A percentile compares a stretch with the other conserved stretches of the same genome.
These are phyloP conservation scores for Infundibulicybe gibba DNA, from an alignment of 768 basidiomycete species.

Conservation along the genomic window DNA sequence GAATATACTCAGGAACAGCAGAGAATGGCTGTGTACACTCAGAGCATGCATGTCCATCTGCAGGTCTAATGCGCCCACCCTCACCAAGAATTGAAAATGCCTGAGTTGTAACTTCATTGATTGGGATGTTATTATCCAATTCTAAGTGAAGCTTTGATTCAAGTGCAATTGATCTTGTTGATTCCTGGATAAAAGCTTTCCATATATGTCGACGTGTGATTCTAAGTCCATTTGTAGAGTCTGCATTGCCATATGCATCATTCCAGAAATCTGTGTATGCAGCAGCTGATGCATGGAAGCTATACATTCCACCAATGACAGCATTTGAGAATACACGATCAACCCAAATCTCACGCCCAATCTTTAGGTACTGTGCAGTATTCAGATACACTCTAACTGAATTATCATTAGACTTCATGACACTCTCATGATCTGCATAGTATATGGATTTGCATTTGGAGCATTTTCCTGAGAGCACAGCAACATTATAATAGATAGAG, in stretches of 20 bases:
- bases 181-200: constrained; percentile 13
- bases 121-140: not conserved
- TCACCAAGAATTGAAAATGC: too few relatives aligned
- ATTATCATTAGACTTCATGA: too few relatives aligned
- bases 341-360: constrained; percentile 9
- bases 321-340: constrained; percentile 4
- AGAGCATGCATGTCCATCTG: too few relatives aligned
- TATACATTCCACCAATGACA: constrained; percentile 3
- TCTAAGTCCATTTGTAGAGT: not conserved
- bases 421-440: constrained; percentile 12
- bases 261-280: constrained; percentile 26
- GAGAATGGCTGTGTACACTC: too few relatives aligned
- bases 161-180: constrained; percentile 2
- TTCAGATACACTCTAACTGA: too few relatives aligned
- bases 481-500: too few relatives aligned
- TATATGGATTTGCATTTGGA: too few relatives aligned
- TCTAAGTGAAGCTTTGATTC: constrained; percentile 1
- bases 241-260: constrained; percentile 2
- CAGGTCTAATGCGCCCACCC: too few relatives aligned
- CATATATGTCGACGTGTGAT: constrained; percentile 6
- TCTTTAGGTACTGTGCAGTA: constrained; percentile 11
- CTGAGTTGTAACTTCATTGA: too few relatives aligned
- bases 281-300: constrained; percentile 2
- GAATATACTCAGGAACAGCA: not conserved
- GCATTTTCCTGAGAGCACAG: too few relatives aligned